A percentile compares a stretch with the other conserved stretches of the same genome.
Conservation (phyloP, 306 rosid genomes). For the Sindora glabra region DNA sequence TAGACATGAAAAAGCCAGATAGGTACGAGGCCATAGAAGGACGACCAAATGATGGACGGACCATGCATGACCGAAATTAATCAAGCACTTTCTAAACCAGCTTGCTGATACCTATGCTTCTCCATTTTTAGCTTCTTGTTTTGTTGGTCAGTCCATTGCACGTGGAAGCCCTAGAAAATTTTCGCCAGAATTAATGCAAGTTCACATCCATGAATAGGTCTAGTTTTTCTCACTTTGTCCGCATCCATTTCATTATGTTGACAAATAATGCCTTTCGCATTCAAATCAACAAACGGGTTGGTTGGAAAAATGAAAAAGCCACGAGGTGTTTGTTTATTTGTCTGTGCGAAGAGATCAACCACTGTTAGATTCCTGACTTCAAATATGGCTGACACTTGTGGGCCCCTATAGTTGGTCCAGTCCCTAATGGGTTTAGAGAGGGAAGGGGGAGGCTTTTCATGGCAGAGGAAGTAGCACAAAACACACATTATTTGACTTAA, state of each 20-base stretch:
- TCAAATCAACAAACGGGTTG: constrained; percentile 29
- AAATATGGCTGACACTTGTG: neutral
- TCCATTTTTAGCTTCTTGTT: too few relatives aligned
- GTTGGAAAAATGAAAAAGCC: neutral
- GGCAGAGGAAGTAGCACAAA: neutral
- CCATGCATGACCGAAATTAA: too few relatives aligned
- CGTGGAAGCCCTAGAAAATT: neutral
- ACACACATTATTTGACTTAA: constrained; percentile 11
- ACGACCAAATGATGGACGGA: too few relatives aligned
- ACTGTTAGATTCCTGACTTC: constrained; percentile 14
- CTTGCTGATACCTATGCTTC: too few relatives aligned
- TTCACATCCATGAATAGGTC: constrained; percentile 8
- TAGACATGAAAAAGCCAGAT: too few relatives aligned
- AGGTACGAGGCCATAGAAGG: too few relatives aligned
- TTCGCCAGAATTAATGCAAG: neutral
- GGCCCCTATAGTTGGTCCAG: neutral
- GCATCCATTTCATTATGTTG: constrained; percentile 3
- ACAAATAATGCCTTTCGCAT: neutral
- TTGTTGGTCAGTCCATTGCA: constrained; percentile 23
- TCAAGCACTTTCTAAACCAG: too few relatives aligned
- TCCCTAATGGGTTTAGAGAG: too few relatives aligned
- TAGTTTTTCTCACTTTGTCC: neutral
- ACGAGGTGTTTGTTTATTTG: neutral
- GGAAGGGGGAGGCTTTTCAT: neutral
- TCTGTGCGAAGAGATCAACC: neutral